These are phyloP conservation scores for Vigna unguiculata DNA, from an alignment of 306 rosid species.

Conservation along the genomic window DNA sequence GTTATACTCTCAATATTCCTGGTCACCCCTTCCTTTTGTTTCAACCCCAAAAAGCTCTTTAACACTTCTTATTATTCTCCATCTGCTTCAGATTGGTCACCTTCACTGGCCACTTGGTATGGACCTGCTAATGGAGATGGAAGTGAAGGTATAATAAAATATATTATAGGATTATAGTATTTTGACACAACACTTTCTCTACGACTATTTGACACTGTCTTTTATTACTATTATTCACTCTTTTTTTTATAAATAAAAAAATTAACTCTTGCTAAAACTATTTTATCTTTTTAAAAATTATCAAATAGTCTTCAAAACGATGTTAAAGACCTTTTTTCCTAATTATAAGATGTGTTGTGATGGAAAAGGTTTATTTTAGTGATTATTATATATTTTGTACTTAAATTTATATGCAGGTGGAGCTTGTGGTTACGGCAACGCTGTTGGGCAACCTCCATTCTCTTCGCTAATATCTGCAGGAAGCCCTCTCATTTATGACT, in stretches of 20 bases:
- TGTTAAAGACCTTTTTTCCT: too few relatives aligned
- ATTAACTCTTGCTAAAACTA: too few relatives aligned
- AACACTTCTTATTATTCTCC: conserved; percentile 46
- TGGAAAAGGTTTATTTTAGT: not conserved
- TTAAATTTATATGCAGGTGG: conserved; percentile 53
- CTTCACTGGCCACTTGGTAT: conserved; percentile 71
- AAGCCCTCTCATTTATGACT: conserved; percentile 63
- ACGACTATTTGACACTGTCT: too few relatives aligned
- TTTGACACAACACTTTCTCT: too few relatives aligned
- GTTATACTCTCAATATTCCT: conserved; percentile 40
- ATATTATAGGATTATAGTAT: too few relatives aligned
- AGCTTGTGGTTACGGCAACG: conserved; percentile 76
- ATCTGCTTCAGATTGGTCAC: conserved; percentile 53
- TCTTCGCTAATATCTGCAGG: conserved; percentile 67
- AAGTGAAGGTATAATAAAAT: conserved; percentile 71
- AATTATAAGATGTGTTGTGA: not conserved
- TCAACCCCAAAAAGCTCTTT: conserved; percentile 52
- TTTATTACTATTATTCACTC: too few relatives aligned
- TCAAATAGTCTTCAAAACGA: too few relatives aligned
- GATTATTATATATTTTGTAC: not conserved
- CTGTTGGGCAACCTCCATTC: conserved; percentile 72
- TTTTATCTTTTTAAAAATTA: too few relatives aligned
- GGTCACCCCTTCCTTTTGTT: conserved; percentile 50
- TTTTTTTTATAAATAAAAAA: too few relatives aligned
- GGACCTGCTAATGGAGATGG: conserved; percentile 68